Evolutionary conservation across 1,284 basidiomycete species (phyloP), one percentile per base, ranked within the genome.

Genomic region (Ganoderma lucidum): DNA sequence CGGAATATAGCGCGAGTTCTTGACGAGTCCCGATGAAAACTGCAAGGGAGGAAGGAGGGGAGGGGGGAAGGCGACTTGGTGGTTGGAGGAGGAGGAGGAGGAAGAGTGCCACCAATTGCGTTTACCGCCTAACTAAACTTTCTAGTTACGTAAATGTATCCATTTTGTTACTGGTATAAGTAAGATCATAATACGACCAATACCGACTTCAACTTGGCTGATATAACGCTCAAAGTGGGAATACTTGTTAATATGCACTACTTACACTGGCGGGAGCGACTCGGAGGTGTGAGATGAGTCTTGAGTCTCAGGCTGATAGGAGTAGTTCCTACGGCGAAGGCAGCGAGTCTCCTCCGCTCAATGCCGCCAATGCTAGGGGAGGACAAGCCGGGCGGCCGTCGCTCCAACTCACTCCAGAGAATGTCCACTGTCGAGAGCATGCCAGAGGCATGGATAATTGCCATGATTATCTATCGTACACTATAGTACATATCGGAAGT

Each of bases 401-500:
- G 1, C 35, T 35, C 35, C 23, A 23, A 37, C 6, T 14, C 39
- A 41, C 39, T 41, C 39, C 39, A 41, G 39, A 14, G 39, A 23
- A 23, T 23, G 23, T 23, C 23, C 48, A 51, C n/a, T 51, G 9
- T 51, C 10, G 23, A 51, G 23, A 14, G 19, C 10, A 8, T 28
- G 10, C 23, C 23, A 23, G 28, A 48, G 23, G 23, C 48, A 28
- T 51, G 23, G 10, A 51, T 51, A 10, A 28, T 28, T 51, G 23
- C 4, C 23, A 19, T 28, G 28, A 14, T 35, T 6, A 3, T 56
- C 17, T 35, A 14, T 30, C 53, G 30, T 48, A n/a, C 59, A 10
- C 72, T 42, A 78, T 62, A 78, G 62, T 15, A 79, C 77, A 62
- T 79, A 77, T 67, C 80, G 71, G 76, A 79, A 81, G 62, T 78